Percentiles rank a stretch among this genome's conserved stretches.
phyloP scores from a whole-genome alignment of 768 basidiomycete genomes.

The Termitomyces titanicus region DNA sequence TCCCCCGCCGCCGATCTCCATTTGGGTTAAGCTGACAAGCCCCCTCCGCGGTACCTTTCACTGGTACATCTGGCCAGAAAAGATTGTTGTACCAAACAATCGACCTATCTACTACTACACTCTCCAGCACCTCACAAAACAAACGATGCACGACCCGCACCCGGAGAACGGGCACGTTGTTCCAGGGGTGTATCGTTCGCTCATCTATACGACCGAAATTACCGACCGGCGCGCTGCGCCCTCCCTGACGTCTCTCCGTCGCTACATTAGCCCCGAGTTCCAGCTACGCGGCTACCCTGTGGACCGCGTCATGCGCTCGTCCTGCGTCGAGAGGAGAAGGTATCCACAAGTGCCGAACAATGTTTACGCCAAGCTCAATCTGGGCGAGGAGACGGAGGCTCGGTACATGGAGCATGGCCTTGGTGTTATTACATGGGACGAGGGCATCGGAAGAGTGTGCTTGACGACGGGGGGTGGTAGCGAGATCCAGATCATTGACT shows the following conservation, averaged over 20 bases:
- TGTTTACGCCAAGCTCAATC: constrained; percentile 10
- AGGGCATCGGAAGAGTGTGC: constrained; percentile 57
- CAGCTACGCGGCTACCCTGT: constrained; percentile 2
- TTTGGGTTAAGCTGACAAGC: constrained; percentile 28
- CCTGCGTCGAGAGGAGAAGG: constrained; percentile 17
- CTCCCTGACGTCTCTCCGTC: constrained; percentile 31
- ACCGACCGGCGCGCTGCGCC: constrained; percentile 30
- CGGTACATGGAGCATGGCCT: constrained; percentile 28
- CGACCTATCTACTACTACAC: constrained; percentile 18
- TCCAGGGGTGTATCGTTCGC: constrained; percentile 39
- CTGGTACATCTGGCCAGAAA: constrained; percentile 29
- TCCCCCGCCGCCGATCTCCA: constrained; percentile 36
- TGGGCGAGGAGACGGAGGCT: constrained; percentile 7
- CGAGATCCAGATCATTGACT: constrained; percentile 46
- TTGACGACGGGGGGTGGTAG: constrained; percentile 39
- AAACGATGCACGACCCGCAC: neutral
- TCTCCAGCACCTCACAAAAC: constrained; percentile 23
- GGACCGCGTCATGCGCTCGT: constrained; percentile 4
- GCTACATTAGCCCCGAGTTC: constrained; percentile 33
- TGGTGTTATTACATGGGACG: constrained; percentile 61
- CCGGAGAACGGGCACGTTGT: constrained; percentile 30
- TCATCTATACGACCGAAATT: constrained; percentile 34
- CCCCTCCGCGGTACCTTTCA: constrained; percentile 29
- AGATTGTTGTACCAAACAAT: constrained; percentile 17
- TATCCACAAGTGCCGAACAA: constrained; percentile 17